Conservation (phyloP, 768 basidiomycete genomes). For the Gloeostereum incarnatum region DNA sequence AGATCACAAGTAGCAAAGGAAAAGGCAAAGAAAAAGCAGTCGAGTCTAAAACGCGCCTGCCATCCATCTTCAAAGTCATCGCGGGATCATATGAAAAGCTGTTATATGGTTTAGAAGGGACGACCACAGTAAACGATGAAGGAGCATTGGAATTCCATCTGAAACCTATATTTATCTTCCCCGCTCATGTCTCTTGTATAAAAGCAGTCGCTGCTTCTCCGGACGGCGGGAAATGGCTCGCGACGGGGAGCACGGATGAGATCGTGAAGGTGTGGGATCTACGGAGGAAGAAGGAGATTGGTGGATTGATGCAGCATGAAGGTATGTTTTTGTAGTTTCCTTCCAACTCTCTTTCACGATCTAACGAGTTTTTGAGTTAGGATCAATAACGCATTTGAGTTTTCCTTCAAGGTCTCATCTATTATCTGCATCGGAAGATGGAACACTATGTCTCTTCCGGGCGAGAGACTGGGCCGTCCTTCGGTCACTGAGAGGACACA, state of each 20-base stretch:
- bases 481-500: slow-evolving; percentile 85
- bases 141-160: slow-evolving; percentile 29
- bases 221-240: slow-evolving; percentile 90
- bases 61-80: slow-evolving; percentile 72
- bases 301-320: slow-evolving; percentile 90
- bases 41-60: slow-evolving; percentile 17
- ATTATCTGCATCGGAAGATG: slow-evolving; percentile 88
- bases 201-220: slow-evolving; percentile 87
- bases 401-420: slow-evolving; percentile 89
- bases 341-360: neutral
- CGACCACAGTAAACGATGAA: slow-evolving; percentile 26
- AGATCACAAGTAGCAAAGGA: slow-evolving; percentile 13
- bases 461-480: slow-evolving; percentile 93
- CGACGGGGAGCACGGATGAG: slow-evolving; percentile 93
- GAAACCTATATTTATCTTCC: slow-evolving; percentile 90
- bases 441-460: slow-evolving; percentile 81
- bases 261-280: slow-evolving; percentile 97
- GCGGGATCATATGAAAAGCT: slow-evolving; percentile 96
- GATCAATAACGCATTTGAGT: slow-evolving; percentile 81
- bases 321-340: slow-evolving; percentile 35
- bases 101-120: slow-evolving; percentile 81
- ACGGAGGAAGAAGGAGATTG: slow-evolving; percentile 84
- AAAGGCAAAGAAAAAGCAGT: slow-evolving; percentile 15
- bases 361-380: slow-evolving; percentile 32
- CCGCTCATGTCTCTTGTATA: slow-evolving; percentile 90